Percentiles rank a stretch among this genome's conserved stretches.
Conservation (phyloP, 345 rosid species). For the Conringia planisiliqua region DNA sequence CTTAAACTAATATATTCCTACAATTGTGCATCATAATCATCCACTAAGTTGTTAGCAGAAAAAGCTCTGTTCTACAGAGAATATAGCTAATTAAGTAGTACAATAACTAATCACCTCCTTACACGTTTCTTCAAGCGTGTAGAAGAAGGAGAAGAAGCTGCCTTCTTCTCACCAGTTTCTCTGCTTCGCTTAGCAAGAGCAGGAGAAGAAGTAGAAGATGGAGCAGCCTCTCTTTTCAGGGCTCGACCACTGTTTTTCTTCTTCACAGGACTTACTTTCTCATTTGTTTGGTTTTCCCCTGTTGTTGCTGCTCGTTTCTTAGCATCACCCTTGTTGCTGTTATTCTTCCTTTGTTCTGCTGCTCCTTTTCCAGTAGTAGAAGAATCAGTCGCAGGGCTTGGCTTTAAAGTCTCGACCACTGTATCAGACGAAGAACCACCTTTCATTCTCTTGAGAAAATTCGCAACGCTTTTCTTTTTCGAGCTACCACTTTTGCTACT, state of each 20-base stretch:
- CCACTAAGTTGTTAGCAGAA: neutral
- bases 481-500: neutral
- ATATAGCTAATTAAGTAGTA: neutral
- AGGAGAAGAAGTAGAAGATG: constrained; percentile 2
- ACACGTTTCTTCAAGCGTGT: constrained; percentile 37
- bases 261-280: neutral
- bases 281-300: neutral
- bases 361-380: constrained; percentile 17
- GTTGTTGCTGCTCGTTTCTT: constrained; percentile 9
- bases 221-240: constrained; percentile 10
- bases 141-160: constrained; percentile 11
- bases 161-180: constrained; percentile 31
- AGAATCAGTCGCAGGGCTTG: constrained; percentile 5
- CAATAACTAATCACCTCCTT: constrained; percentile 26
- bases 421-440: constrained; percentile 29
- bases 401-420: constrained; percentile 9
- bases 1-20: neutral
- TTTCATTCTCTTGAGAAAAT: constrained; percentile 45
- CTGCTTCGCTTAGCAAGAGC: constrained; percentile 27
- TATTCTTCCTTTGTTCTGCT: constrained; percentile 28
- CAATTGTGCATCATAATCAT: neutral
- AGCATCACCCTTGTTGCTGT: constrained; percentile 14
- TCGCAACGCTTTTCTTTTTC: constrained; percentile 42
- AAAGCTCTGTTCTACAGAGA: neutral
- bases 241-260: constrained; percentile 26